phyloP scores from a whole-genome alignment of 169 alveolate species.

The Theileria parva region DNA sequence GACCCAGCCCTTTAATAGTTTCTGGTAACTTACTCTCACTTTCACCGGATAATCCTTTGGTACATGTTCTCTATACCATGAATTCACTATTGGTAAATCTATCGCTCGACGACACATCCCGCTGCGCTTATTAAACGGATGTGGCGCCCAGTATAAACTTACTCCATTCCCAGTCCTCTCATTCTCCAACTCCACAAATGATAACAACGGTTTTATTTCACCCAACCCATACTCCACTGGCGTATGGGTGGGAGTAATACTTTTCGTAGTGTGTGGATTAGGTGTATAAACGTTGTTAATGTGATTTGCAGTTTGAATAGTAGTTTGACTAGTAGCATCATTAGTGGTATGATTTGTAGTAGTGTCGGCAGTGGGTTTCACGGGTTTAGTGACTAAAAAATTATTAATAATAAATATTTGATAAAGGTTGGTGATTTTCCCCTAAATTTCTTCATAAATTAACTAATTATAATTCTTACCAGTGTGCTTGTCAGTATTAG shows the following conservation, averaged over 20 bases:
- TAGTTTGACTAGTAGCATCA: too few species aligned
- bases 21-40: slow-evolving; percentile 97
- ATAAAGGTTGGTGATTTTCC: too few species aligned
- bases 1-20: slow-evolving; percentile 97
- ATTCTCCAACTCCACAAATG: slow-evolving; percentile 65
- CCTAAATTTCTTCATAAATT: too few species aligned
- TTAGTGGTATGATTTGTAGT: too few species aligned
- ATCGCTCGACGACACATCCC: slow-evolving; percentile 95
- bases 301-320: too few species aligned
- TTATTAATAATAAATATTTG: too few species aligned
- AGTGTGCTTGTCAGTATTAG: not conserved
- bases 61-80: slow-evolving; percentile 98
- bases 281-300: too few species aligned
- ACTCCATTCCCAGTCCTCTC: slow-evolving; percentile 75
- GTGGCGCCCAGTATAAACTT: slow-evolving; percentile 94
- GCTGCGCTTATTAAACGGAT: slow-evolving; percentile 96
- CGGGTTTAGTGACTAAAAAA: too few species aligned
- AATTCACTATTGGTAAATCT: slow-evolving; percentile 95
- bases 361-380: too few species aligned
- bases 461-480: not conserved
- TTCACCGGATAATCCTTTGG: slow-evolving; percentile 97
- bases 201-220: slow-evolving; percentile 63
- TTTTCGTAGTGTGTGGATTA: too few species aligned
- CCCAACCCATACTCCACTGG: not conserved
- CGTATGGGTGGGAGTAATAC: too few species aligned